Conservation (phyloP, 208 protist species). For the Naegleria gruberi region DNA sequence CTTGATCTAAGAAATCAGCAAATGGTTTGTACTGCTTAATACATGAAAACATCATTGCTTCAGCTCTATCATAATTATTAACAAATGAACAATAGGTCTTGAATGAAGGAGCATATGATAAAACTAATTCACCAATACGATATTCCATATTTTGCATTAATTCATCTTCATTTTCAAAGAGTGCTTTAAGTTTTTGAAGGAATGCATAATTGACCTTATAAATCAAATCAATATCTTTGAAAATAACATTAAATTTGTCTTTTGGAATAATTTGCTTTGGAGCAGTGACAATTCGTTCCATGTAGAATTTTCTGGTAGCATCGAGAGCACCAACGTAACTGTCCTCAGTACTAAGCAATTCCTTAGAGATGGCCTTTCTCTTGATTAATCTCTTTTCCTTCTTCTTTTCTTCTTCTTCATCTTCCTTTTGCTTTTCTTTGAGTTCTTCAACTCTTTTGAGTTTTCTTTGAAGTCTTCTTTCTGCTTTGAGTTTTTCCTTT, state of each 20-base stretch:
- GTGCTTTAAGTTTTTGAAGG: not conserved
- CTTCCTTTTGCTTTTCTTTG: not conserved
- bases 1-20: not conserved
- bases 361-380: not conserved
- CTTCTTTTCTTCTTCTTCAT: not conserved
- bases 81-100: not conserved
- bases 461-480: not conserved
- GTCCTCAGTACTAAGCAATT: not conserved
- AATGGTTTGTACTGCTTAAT: not conserved
- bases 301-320: not conserved
- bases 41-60: not conserved
- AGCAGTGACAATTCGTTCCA: not conserved
- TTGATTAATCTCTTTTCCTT: not conserved
- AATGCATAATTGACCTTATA: slow-evolving; percentile 10
- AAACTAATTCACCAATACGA: not conserved
- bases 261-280: not conserved
- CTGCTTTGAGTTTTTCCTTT: not conserved
- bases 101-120: not conserved
- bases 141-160: not conserved
- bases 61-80: not conserved
- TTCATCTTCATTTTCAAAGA: not conserved
- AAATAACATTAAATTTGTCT: not conserved
- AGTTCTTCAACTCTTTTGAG: not conserved
- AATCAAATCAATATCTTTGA: slow-evolving; percentile 3
- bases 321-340: not conserved